Evolutionary conservation across 805 yeast genomes (phyloP).

Genomic region (Yarrowia osloensis): DNA sequence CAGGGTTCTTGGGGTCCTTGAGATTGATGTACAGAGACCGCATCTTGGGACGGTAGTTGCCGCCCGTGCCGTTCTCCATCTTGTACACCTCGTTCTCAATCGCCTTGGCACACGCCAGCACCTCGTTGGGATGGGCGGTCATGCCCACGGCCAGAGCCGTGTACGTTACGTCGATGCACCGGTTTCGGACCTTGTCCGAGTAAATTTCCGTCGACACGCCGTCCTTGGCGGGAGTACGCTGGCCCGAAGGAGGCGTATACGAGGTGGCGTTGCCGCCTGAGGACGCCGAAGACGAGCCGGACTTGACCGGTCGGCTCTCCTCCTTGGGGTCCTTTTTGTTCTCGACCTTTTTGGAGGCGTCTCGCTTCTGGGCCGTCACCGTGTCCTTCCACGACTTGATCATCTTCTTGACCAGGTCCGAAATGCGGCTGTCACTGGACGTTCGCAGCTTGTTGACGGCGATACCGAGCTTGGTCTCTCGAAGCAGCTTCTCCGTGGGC

Average conservation of each 20-base stretch:
- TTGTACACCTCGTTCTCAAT: conserved; percentile 74
- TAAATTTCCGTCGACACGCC: conserved; percentile 71
- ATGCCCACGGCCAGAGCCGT: conserved; percentile 87
- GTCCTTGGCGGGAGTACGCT: conserved; percentile 80
- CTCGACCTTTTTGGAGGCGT: conserved; percentile 31
- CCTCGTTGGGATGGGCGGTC: conserved; percentile 55
- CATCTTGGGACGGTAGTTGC: conserved; percentile 56
- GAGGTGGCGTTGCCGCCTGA: conserved; percentile 34
- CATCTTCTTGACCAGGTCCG: conserved; percentile 73
- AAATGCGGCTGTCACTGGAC: conserved; percentile 60
- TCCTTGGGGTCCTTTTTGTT: conserved; percentile 26
- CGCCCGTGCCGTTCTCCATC: conserved; percentile 56
- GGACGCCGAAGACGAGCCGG: conserved; percentile 7
- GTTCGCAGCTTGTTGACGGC: conserved; percentile 87
- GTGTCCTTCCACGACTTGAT: conserved; percentile 89
- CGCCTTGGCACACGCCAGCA: conserved; percentile 63
- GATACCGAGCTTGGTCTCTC: conserved; percentile 97
- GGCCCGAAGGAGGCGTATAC: conserved; percentile 50
- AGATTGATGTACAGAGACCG: conserved; percentile 85
- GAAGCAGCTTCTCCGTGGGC: conserved; percentile 81
- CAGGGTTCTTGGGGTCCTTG: conserved; percentile 87
- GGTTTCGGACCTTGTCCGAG: conserved; percentile 78
- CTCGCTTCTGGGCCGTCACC: conserved; percentile 52
- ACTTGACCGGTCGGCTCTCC: conserved; percentile 31
- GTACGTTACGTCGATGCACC: conserved; percentile 79